A percentile compares a stretch with the other conserved stretches of the same genome.
Evolutionary conservation across 768 basidiomycete species (phyloP).

Genomic region (Leccinum disarticulatum): DNA sequence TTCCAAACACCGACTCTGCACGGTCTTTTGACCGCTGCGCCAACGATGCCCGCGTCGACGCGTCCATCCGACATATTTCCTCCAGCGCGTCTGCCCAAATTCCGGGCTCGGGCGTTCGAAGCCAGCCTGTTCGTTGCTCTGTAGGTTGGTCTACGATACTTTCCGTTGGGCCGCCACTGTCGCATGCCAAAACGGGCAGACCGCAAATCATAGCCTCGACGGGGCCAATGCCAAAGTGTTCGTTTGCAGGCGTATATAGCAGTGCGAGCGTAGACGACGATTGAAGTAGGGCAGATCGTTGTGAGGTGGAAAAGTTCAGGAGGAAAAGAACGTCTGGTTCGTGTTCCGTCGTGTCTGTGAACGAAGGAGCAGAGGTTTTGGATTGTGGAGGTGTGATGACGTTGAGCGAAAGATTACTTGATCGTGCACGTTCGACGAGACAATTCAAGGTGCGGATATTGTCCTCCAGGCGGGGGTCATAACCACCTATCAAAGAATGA

Average conservation of each 20-base stretch:
- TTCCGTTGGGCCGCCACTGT: conserved; percentile 89
- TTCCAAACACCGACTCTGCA: conserved; percentile 67
- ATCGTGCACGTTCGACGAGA: conserved; percentile 60
- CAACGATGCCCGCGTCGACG: conserved; percentile 35
- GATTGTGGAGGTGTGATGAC: conserved; percentile 52
- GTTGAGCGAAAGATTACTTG: conserved; percentile 55
- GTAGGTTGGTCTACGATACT: conserved; percentile 54
- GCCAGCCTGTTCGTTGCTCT: conserved; percentile 70
- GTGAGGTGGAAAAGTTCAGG: conserved; percentile 85
- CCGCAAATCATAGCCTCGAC: conserved; percentile 94
- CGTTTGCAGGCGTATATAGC: conserved; percentile 91
- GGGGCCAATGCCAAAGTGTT: conserved; percentile 97
- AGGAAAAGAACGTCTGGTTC: conserved; percentile 76
- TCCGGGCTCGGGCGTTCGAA: conserved; percentile 58
- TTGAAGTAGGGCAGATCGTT: conserved; percentile 79
- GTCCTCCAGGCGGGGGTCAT: conserved; percentile 84
- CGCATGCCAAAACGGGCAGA: conserved; percentile 83
- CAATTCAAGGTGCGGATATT: conserved; percentile 68
- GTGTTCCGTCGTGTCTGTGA: conserved; percentile 36
- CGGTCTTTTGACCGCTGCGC: conserved; percentile 56
- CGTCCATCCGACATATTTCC: conserved; percentile 47
- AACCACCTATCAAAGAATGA: conserved; percentile 61
- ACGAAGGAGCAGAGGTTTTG: conserved; percentile 39
- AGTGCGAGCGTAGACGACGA: conserved; percentile 66
- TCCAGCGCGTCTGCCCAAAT: conserved; percentile 71